phyloP scores from a whole-genome alignment of 208 protist genomes.

The Leishmania lainsoni region DNA sequence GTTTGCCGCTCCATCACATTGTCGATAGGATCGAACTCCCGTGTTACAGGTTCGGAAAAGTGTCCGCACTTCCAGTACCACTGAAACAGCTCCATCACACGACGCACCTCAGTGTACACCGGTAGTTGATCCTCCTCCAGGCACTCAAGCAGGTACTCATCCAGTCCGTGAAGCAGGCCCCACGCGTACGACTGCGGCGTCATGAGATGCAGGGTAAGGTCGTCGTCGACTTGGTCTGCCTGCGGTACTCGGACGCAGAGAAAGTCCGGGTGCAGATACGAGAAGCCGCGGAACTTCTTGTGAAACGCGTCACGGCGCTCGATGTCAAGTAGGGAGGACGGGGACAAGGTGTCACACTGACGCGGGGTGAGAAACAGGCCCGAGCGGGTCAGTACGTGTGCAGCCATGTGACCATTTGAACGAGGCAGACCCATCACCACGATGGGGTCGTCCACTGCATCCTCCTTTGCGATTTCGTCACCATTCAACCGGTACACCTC shows the following conservation, averaged over 20 bases:
- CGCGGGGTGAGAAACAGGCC: slow-evolving; percentile 78
- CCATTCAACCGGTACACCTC: slow-evolving; percentile 77
- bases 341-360: slow-evolving; percentile 79
- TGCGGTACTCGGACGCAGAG: slow-evolving; percentile 64
- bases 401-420: slow-evolving; percentile 86
- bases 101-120: slow-evolving; percentile 75
- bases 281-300: slow-evolving; percentile 59
- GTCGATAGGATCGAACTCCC: slow-evolving; percentile 75
- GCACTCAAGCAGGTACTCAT: slow-evolving; percentile 88
- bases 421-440: slow-evolving; percentile 87
- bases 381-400: slow-evolving; percentile 82
- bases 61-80: slow-evolving; percentile 89
- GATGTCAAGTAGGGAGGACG: slow-evolving; percentile 66
- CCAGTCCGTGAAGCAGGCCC: slow-evolving; percentile 89
- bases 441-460: slow-evolving; percentile 55
- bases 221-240: slow-evolving; percentile 80
- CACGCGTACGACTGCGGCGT: slow-evolving; percentile 86
- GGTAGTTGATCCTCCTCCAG: slow-evolving; percentile 83
- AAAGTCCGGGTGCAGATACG: slow-evolving; percentile 68
- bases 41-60: slow-evolving; percentile 70
- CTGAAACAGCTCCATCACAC: slow-evolving; percentile 80
- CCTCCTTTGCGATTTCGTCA: slow-evolving; percentile 70
- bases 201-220: slow-evolving; percentile 86
- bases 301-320: slow-evolving; percentile 65
- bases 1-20: slow-evolving; percentile 83